These are phyloP conservation scores for Carex littledalei DNA, from an alignment of 176 grass and related monocot species.

Conservation along the genomic window DNA sequence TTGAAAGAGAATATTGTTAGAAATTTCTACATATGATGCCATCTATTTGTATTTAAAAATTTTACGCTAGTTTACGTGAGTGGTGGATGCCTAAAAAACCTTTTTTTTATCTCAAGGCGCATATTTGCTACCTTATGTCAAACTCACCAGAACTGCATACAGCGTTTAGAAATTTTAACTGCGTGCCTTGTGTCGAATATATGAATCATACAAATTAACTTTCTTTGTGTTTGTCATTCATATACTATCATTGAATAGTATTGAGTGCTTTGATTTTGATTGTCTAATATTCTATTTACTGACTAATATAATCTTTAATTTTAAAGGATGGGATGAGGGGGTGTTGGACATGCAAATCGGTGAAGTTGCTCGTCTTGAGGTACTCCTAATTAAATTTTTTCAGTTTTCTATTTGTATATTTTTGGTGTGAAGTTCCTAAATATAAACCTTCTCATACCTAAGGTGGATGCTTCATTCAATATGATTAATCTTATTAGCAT, in stretches of 20 bases:
- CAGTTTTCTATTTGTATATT: background rate
- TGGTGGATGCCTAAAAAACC: background rate
- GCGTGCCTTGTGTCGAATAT: background rate
- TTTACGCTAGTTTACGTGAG: background rate
- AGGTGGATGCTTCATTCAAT: background rate
- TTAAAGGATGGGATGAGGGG: constrained; percentile 92
- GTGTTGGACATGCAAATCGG: constrained; percentile 92
- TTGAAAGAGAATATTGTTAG: background rate
- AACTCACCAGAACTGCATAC: background rate
- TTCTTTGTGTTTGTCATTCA: background rate
- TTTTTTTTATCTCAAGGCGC: background rate
- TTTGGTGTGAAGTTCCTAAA: background rate
- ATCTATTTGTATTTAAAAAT: background rate
- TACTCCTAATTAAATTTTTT: background rate
- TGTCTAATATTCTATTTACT: background rate
- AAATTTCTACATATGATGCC: background rate
- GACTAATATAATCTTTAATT: background rate
- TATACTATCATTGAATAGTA: background rate
- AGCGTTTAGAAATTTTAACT: background rate
- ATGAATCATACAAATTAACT: background rate
- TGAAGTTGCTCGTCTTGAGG: constrained; percentile 75
- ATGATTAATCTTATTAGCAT: background rate
- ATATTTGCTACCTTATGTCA: background rate
- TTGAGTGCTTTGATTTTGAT: background rate
- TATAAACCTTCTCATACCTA: background rate